Conservation (phyloP, 768 basidiomycete genomes). For the Cystofilobasidium macerans region DNA sequence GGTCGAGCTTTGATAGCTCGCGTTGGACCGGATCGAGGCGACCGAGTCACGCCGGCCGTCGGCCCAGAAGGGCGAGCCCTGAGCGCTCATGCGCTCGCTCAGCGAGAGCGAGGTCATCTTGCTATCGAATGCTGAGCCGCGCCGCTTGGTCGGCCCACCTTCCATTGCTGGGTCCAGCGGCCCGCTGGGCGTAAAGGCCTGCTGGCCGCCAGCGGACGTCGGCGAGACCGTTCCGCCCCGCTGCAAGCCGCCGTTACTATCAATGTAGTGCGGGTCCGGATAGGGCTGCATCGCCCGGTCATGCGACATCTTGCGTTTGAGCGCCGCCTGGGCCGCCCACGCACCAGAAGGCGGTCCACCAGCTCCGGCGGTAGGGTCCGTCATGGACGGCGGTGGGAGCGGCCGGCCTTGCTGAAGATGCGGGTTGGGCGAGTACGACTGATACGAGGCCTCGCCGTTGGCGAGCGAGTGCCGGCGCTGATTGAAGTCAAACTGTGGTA, state of each 20-base stretch:
- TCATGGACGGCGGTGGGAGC: neutral
- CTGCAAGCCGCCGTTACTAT: neutral
- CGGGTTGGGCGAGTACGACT: neutral
- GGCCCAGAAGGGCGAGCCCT: slow-evolving; percentile 43
- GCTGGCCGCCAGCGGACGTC: neutral
- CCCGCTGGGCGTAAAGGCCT: neutral
- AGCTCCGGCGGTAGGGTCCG: slow-evolving; percentile 5
- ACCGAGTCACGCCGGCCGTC: slow-evolving; percentile 60
- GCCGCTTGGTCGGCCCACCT: slow-evolving; percentile 47
- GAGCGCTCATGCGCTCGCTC: slow-evolving; percentile 1
- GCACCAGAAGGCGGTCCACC: slow-evolving; percentile 13
- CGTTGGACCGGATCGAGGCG: slow-evolving; percentile 57
- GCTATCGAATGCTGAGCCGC: slow-evolving; percentile 72
- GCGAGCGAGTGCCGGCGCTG: slow-evolving; percentile 66
- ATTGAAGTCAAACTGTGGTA: slow-evolving; percentile 54
- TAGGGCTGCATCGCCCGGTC: slow-evolving; percentile 32
- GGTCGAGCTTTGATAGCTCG: slow-evolving; percentile 41
- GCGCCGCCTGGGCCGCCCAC: slow-evolving; percentile 12
- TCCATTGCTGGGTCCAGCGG: neutral
- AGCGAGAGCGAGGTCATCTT: slow-evolving; percentile 24
- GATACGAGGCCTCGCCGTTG: slow-evolving; percentile 40
- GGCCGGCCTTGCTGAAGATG: neutral
- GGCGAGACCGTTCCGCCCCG: slow-evolving; percentile 13
- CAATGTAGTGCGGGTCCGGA: neutral
- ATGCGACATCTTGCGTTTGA: slow-evolving; percentile 69